Evolutionary conservation across 495 filamentous ascomycete species (phyloP).

Genomic region (Penicillium alfredii): DNA sequence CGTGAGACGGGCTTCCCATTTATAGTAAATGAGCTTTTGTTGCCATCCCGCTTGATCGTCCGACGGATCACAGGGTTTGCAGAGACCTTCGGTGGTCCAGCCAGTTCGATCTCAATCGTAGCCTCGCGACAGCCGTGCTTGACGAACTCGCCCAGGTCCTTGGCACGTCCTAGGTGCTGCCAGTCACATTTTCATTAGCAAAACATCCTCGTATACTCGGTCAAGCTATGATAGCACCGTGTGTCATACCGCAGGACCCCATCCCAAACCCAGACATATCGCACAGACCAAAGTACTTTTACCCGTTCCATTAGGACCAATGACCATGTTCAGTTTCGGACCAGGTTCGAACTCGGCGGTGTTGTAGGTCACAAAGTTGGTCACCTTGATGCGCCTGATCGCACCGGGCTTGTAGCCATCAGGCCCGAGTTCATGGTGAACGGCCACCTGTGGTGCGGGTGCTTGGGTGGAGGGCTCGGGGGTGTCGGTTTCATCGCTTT

Average conservation of each 20-base stretch:
- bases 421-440: constrained; percentile 9
- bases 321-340: constrained; percentile 96
- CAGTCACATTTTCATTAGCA: constrained; percentile 7
- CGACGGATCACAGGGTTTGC: constrained; percentile 69
- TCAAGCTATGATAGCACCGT: too few species aligned
- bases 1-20: constrained; percentile 54
- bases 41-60: constrained; percentile 73
- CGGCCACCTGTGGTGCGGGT: neutral
- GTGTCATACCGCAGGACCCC: constrained; percentile 56
- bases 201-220: too few species aligned
- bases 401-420: constrained; percentile 67
- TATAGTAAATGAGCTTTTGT: constrained; percentile 66
- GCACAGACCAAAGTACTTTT: constrained; percentile 98
- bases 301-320: constrained; percentile 94
- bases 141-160: constrained; percentile 80
- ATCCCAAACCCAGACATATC: constrained; percentile 90
- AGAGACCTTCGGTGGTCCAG: constrained; percentile 42
- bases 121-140: constrained; percentile 80
- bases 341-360: constrained; percentile 84
- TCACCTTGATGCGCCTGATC: constrained; percentile 79
- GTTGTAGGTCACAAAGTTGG: constrained; percentile 94
- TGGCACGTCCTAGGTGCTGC: constrained; percentile 78
- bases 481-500: constrained; percentile 1
- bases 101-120: constrained; percentile 81
- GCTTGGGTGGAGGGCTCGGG: constrained; percentile 1